Base-by-base conservation (phyloP, 1,284 basidiomycete species). In the Malassezia sp. region DNA sequence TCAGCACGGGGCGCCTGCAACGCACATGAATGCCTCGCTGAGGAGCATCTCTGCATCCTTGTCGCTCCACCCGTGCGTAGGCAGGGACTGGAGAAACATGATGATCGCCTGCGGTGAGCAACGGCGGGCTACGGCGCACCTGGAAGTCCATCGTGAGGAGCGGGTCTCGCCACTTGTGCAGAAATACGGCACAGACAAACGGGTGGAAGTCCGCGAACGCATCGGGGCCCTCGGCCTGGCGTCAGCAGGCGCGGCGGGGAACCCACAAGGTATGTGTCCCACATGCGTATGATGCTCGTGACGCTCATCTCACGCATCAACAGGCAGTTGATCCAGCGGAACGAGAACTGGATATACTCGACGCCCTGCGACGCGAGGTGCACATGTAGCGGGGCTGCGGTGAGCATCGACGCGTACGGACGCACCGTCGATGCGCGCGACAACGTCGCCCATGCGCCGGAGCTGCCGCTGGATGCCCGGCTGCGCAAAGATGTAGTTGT, bases 41-140 rank as follows among this genome's bases (percentile, higher is more conserved):
- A 97, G 78, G 14, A 97, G 78, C 72, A 96, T 79, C 69, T 95
- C 89, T 35, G 95, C 83, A 68, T 97, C 89, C 63, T 89, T 83
- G 71, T 97, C 91, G 5, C 80, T 80, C 91, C 93, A 97, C 41
- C 79, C 78, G 63, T 91, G 85, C 2, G 91, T 97, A 8, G 93
- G 91, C 4, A 95, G 77, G 3, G 85, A 86, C 72, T 97, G 91
- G 3, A 97, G 76, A 74, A 95, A 97, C 84, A 97, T 96, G 72
- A 97, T 97, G 71, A 96, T 93, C 40, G 87, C 88, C 86, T 91
- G 57, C 3, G 22, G 29, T 18, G 18, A n/a, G 15, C 11, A 10
- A 22, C 24, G 17, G 18, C 3, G 32, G n/a, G n/a, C n/a, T n/a
- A n/a, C 18, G 14, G 30, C 45, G 5, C n/a, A 43, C 47, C 42